Evolutionary conservation across 345 rosid genomes (phyloP), one percentile per base, ranked within the genome.

Genomic region (Syzygium aqueum): DNA sequence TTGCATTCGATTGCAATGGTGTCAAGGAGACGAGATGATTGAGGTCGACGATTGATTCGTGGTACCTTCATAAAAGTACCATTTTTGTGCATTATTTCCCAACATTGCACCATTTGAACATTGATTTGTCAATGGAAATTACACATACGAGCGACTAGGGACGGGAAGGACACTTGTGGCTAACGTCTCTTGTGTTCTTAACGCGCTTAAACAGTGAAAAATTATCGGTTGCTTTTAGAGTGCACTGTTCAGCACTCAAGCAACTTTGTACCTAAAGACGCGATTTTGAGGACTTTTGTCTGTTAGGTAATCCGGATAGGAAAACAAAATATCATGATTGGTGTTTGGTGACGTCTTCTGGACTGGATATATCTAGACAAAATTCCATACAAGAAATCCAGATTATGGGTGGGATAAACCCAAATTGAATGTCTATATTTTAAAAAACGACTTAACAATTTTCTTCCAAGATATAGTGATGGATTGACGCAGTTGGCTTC

Each of bases 401-500:
- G 9, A 4, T 15, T 61, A 14, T 6, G 19, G 17, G 9, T n/a
- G 33, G 73, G 33, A n/a, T 61, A 3, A 61, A 61, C 33, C n/a
- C 3, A 15, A 16, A n/a, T n/a, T n/a, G 17, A 25, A 59, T 59
- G 27, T 43, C 27, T 12, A 13, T 13, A 0, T n/a, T 27, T 27
- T 0, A 5, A n/a, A n/a, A 10, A 61, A 5, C 46, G 1, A 27
- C 14, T 6, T 4, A 14, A 12, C 53, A 61, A 61, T 15, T n/a
- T 61, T 51, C 17, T 51, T 51, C 53, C 53, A 27, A 13, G 46
- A 43, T 43, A 43, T 43, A 43, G 46, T 6, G 33, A 61, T 61
- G 73, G 2, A 61, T 30, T 61, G 1, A 61, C 2, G 17, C 2
- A n/a, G 12, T 0, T 0, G 19, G 37, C 19, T 61, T 14, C 2